These are phyloP conservation scores for Plasmodium blacklocki DNA, from an alignment of 169 alveolate genomes.

Conservation along the genomic window DNA sequence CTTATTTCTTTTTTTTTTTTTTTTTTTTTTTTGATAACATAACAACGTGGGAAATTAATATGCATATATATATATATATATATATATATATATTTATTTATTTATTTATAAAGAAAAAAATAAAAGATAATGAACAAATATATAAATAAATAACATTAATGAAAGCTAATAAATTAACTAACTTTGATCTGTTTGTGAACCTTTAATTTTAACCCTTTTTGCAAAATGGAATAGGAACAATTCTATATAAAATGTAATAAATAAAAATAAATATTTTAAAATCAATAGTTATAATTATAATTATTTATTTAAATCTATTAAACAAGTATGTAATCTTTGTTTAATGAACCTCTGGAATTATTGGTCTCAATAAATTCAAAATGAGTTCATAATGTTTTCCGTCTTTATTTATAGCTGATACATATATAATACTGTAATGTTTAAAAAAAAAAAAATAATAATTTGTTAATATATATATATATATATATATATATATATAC, in stretches of 20 bases:
- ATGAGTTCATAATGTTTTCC: conserved; percentile 39
- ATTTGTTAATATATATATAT: not conserved
- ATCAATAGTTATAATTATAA: not conserved
- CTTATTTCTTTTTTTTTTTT: too few species aligned
- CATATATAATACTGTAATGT: conserved; percentile 34
- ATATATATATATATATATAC: not conserved
- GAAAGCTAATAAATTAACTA: conserved; percentile 5
- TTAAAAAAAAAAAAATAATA: not conserved
- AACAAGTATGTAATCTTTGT: not conserved
- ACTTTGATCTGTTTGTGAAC: conserved; percentile 52
- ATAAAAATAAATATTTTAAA: not conserved
- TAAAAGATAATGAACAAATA: not conserved
- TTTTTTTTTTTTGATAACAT: too few species aligned
- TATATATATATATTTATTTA: not conserved
- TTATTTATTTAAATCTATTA: not conserved
- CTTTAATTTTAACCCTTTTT: conserved; percentile 33
- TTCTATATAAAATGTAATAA: conserved; percentile 4
- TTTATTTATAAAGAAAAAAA: not conserved
- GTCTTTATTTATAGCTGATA: conserved; percentile 33
- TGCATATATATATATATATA: not conserved
- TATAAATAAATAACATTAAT: not conserved
- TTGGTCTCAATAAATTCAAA: conserved; percentile 53
- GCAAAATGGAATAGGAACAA: conserved; percentile 16
- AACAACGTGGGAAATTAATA: too few species aligned
- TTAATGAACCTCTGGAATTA: conserved; percentile 48